Evolutionary conservation across 345 rosid genomes (phyloP).

Genomic region (Citrus australasica): DNA sequence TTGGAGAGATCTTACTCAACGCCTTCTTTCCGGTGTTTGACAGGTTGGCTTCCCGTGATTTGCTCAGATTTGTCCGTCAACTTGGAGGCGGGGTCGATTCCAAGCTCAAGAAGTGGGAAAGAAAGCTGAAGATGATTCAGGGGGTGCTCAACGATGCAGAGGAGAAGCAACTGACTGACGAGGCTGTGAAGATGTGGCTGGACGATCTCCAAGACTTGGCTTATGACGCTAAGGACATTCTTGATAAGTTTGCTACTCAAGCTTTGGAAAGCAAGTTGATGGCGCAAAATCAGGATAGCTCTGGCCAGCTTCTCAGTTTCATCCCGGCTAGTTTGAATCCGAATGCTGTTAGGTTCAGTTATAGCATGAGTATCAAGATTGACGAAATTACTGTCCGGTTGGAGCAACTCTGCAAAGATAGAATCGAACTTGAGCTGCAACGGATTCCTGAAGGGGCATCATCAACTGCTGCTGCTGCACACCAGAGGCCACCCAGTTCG

Average conservation of each 20-base stretch:
- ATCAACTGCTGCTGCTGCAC: too few relatives aligned
- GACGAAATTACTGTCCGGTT: too few relatives aligned
- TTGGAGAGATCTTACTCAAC: not conserved
- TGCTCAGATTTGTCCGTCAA: not conserved
- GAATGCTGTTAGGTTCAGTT: too few relatives aligned
- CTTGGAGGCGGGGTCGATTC: not conserved
- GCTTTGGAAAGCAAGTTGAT: not conserved
- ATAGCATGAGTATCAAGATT: too few relatives aligned
- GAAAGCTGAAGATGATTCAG: not conserved
- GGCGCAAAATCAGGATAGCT: not conserved
- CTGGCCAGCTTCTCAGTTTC: not conserved
- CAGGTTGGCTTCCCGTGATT: not conserved
- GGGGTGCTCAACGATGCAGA: not conserved
- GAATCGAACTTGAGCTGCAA: too few relatives aligned
- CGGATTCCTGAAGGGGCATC: too few relatives aligned
- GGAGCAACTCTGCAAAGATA: too few relatives aligned
- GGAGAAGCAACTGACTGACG: not conserved
- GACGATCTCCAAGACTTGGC: not conserved
- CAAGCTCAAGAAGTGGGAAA: not conserved
- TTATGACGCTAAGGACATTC: conserved; percentile 2
- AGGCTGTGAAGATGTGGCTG: not conserved
- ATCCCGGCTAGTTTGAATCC: too few relatives aligned
- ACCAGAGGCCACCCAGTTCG: too few relatives aligned
- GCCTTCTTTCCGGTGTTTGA: not conserved
- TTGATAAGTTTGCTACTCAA: not conserved